phyloP scores from a whole-genome alignment of 305 asterid genomes.

The Nicotiana rustica region DNA sequence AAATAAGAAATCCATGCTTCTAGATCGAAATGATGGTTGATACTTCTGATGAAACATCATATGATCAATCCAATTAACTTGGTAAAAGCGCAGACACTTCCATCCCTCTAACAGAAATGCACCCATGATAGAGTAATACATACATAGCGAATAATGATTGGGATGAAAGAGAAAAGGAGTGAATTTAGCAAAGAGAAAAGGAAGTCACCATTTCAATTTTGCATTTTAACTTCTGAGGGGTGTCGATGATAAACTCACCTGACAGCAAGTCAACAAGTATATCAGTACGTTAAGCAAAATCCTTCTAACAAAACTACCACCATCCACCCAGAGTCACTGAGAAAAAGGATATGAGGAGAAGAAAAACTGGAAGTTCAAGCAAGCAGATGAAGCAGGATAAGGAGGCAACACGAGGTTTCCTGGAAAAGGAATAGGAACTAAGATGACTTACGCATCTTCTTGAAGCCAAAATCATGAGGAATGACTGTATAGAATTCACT shows the following conservation, averaged over 20 bases:
- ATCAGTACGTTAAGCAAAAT: constrained; percentile 26
- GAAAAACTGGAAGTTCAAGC: constrained; percentile 9
- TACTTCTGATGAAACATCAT: constrained; percentile 16
- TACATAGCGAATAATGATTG: background rate
- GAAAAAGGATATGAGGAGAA: constrained; percentile 19
- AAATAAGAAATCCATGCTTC: constrained; percentile 20
- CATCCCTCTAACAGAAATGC: constrained; percentile 20
- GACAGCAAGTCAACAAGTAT: constrained; percentile 44
- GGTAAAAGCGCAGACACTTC: constrained; percentile 17
- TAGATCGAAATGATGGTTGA: constrained; percentile 7
- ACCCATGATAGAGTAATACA: background rate
- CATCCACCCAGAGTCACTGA: background rate
- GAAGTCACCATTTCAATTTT: constrained; percentile 87
- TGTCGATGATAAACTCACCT: constrained; percentile 90
- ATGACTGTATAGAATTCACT: constrained; percentile 94
- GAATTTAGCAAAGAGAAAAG: constrained; percentile 33
- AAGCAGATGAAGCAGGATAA: background rate
- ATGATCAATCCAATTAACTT: background rate
- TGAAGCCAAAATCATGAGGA: constrained; percentile 94
- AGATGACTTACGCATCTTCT: constrained; percentile 74
- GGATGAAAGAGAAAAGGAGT: constrained; percentile 26
- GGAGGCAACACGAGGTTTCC: background rate
- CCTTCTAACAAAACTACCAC: constrained; percentile 16
- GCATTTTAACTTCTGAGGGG: constrained; percentile 85
- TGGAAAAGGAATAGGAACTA: constrained; percentile 38